Base-by-base conservation (phyloP, 768 basidiomycete species). In the Gyrodon lividus region DNA sequence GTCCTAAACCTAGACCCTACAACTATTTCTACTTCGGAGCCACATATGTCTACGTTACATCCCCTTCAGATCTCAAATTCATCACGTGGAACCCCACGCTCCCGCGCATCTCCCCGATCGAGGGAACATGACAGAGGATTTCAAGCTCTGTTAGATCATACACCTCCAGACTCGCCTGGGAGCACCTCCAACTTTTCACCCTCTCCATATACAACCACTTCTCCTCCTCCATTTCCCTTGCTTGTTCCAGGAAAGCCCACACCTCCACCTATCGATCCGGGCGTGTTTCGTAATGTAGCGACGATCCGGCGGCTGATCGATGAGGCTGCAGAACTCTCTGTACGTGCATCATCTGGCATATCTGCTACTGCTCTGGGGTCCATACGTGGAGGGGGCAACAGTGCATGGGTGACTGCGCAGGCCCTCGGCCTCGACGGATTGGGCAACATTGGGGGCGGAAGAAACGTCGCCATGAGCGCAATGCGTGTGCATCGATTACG, bases 201-300 rank as follows among this genome's bases (percentile, higher is more conserved):
- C 52, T 68, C 58, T 52, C 62, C 37, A 60, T 69, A 22, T 54
- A 56, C 37, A 57, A 48, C 71, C 20, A 58, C 70, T 7, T 17
- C 64, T 19, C 60, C 71, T 3, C 62, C 75, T 14, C 73, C 79
- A 31, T 73, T 84, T 45, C 83, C 81, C 14, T 55, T 74, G 10
- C 77, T 81, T 1, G 78, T 77, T 43, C 77, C 84, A 4, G 84
- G 84, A 4, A 87, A 83, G 53, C 80, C 87, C 2, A 79, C 83
- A 0, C 92, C 92, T 0, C 90, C 91, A 0, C 92, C 91, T 12
- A 90, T 95, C 46, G 92, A 94, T 61, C 90, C 91, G 1, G 91
- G 89, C 35, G 89, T 92, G 1, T 92, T 95, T 58, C 82, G 83
- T 19, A 86, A 80, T 43, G 84, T 93, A 20, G 75, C 81, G 0